These are phyloP conservation scores for Aspergillus amoenus DNA, from an alignment of 2,329 filamentous ascomycete genomes.

Conservation along the genomic window DNA sequence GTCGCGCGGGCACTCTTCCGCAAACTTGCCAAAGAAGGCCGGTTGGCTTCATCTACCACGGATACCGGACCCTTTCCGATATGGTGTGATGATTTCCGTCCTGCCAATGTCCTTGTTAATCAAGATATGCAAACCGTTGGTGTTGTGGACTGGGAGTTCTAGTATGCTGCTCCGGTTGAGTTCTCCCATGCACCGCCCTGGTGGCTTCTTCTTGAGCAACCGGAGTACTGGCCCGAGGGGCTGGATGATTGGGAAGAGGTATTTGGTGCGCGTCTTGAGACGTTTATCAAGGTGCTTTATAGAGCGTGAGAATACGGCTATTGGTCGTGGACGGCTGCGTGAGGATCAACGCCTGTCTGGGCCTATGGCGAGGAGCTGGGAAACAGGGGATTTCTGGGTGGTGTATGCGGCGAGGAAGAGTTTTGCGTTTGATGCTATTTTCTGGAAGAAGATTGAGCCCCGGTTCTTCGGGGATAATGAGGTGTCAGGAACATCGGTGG, in stretches of 20 bases:
- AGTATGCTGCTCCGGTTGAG: conserved; percentile 18
- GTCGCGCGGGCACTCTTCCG: conserved; percentile 20
- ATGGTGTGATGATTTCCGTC: conserved; percentile 22
- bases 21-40: conserved; percentile 18
- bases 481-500: not conserved
- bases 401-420: conserved; percentile 6
- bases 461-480: conserved; percentile 6
- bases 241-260: conserved; percentile 17
- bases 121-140: conserved; percentile 9
- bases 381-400: conserved; percentile 14
- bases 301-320: conserved; percentile 13
- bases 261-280: conserved; percentile 14
- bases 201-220: conserved; percentile 21
- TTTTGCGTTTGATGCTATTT: conserved; percentile 16
- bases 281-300: conserved; percentile 1
- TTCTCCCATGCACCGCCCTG: conserved; percentile 18
- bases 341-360: conserved; percentile 15
- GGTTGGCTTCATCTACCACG: conserved; percentile 9
- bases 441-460: conserved; percentile 10
- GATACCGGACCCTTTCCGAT: conserved; percentile 24
- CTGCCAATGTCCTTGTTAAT: conserved; percentile 15
- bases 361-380: conserved; percentile 8
- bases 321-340: conserved; percentile 3
- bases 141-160: conserved; percentile 23
- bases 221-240: conserved; percentile 19